Evolutionary conservation across 75 land plant genomes (phyloP), one percentile per base, ranked within the genome.

Genomic region (Sequoia sempervirens): DNA sequence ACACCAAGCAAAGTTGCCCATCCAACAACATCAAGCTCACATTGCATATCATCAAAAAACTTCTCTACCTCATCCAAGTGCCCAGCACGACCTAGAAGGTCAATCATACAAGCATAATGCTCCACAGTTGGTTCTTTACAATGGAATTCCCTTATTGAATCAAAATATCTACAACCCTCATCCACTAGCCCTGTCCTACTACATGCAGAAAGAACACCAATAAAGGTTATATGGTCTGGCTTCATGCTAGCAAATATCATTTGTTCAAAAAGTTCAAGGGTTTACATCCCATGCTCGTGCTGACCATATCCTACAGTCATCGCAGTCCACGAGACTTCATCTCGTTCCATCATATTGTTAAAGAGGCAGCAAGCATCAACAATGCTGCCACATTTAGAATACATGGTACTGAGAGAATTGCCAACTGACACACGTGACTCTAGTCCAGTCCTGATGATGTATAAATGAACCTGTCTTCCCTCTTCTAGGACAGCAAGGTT

Each of bases 141-240:
- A 84, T 84, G 40, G 4, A 38, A 3, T 26, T 5, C 13, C 20
- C 23, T 75, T 32, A 79, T 40, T 26, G 12, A 41, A 45, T 58
- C 28, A 40, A 84, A 84, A 50, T 37, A 43, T 23, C 23, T 37
- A 10, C 47, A 8, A 43, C 82, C 84, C 15, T 84, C 30, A 36
- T 84, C 78, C 26, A 84, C 32, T 34, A 84, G 82, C 0, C 84
- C 84, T 11, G 72, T 80, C 23, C 76, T 53, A 34, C 84, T 75
- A 17, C 84, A 92, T 47, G 87, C 92, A 50, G 86, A 92, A 70
- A 94, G 82, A 23, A 83, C 81, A 82, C 87, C 86, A 28, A 91
- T 83, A 82, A 84, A 94, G 0, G 91, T 91, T 73, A 83, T 83
- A 9, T 87, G 75, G 37, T 84, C 86, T 7, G 94, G 91, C 36